Base-by-base conservation (phyloP, 306 rosid genomes). In the Sophora flavescens region DNA sequence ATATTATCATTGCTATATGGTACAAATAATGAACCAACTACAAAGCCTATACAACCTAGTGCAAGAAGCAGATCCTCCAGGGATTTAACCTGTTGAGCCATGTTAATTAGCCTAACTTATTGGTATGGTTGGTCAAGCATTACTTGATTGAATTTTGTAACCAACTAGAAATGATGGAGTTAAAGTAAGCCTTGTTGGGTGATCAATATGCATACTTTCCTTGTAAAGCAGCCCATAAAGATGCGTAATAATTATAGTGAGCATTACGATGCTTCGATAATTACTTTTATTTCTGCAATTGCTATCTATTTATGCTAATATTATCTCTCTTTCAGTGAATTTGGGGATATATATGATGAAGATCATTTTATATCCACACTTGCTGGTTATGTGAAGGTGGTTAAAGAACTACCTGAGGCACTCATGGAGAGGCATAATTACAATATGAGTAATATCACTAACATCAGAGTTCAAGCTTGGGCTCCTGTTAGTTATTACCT, bases 331-430 rank as follows among this genome's bases (percentile, higher is more conserved):
- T 54, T 5, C 92, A 95, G 99, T 81, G 87, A 85, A 73, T 95
- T 95, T 51, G 82, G 88, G 77, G 99, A 95, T 81, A 88, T 95
- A 83, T 95, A 88, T 13, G 92, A 95, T 61, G 97, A 91, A 82
- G 97, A 89, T 77, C 93, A 92, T 73, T 95, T 95, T 85, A 89
- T 88, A 78, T 84, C 97, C 58, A 80, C 89, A 48, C 97, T 92
- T 57, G 91, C 91, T 76, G 97, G 88, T 70, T 80, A 92, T 74
- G 97, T 95, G 84, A 91, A 91, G 89, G 97, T 92, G 72, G 96
- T 91, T 67, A 89, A 87, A 88, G 97, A 88, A 79, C 91, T 95
- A 12, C 98, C 98, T 0, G 88, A 81, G 83, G 86, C 75, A 59
- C 65, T 91, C 73, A 77, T 92, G 90, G 91, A 85, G 82, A 91